These are phyloP conservation scores for Neurospora hispaniola DNA, from an alignment of 495 filamentous ascomycete species.

Conservation along the genomic window DNA sequence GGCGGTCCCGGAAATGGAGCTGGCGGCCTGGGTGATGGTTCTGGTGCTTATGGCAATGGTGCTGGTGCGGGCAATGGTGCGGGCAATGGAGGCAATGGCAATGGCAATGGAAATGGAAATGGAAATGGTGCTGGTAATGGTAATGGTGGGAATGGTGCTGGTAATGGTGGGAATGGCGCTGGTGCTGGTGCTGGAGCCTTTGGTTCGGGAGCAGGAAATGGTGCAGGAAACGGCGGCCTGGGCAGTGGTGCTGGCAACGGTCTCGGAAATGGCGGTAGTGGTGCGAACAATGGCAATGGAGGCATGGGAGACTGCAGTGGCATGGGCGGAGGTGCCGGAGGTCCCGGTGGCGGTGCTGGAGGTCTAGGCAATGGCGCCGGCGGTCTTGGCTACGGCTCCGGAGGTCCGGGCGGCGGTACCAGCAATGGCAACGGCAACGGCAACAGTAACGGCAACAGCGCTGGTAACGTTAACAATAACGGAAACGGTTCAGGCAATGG, in stretches of 20 bases:
- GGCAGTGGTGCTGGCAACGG: constrained; percentile 3
- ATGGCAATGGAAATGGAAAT: neutral
- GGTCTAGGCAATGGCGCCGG: neutral
- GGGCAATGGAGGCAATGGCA: too few relatives aligned
- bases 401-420: neutral
- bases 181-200: neutral
- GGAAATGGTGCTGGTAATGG: neutral
- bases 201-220: neutral
- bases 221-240: neutral
- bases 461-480: neutral
- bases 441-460: neutral
- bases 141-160: neutral
- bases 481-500: neutral
- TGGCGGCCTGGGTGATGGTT: neutral
- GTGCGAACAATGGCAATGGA: neutral
- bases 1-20: neutral
- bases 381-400: neutral
- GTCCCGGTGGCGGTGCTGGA: constrained; percentile 1
- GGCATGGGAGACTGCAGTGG: neutral
- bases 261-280: neutral
- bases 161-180: constrained; percentile 2
- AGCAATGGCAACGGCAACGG: neutral
- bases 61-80: too few relatives aligned
- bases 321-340: neutral
- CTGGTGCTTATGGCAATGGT: constrained; percentile 1